Percentiles rank a stretch among this genome's conserved stretches.
Evolutionary conservation across 441 rosid species (phyloP).

Genomic region (Syzygium syzygioides): DNA sequence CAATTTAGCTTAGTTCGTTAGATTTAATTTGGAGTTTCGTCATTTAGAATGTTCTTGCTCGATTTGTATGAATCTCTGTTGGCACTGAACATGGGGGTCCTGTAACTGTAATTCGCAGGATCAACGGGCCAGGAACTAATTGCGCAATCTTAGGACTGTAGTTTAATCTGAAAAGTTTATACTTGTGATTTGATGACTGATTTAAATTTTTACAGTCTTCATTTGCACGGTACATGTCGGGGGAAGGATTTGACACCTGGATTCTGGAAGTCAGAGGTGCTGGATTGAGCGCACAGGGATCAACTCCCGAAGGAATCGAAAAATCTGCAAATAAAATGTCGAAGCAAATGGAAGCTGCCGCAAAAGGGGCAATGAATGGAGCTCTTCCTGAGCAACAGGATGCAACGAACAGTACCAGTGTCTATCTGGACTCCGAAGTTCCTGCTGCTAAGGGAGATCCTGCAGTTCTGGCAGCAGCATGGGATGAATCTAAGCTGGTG

Average conservation of each 20-base stretch:
- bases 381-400: conserved; percentile 20
- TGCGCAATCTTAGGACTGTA: background rate
- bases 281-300: conserved; percentile 66
- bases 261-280: conserved; percentile 95
- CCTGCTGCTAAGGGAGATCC: conserved; percentile 31
- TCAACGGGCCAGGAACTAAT: background rate
- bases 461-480: conserved; percentile 23
- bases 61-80: background rate
- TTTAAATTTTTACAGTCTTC: conserved; percentile 50
- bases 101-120: background rate
- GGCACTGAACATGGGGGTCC: background rate
- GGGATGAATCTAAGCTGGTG: conserved; percentile 78
- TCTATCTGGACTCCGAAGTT: conserved; percentile 21
- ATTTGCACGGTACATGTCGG: conserved; percentile 82
- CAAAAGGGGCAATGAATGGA: conserved; percentile 29
- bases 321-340: conserved; percentile 44
- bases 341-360: conserved; percentile 54
- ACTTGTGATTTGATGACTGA: background rate
- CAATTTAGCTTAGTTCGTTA: background rate
- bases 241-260: conserved; percentile 96
- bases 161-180: background rate
- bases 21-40: background rate
- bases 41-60: background rate
- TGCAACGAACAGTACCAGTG: conserved; percentile 17
- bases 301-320: conserved; percentile 43